Evolutionary conservation across 1,284 basidiomycete genomes (phyloP).

Genomic region (Bjerkandera adusta): DNA sequence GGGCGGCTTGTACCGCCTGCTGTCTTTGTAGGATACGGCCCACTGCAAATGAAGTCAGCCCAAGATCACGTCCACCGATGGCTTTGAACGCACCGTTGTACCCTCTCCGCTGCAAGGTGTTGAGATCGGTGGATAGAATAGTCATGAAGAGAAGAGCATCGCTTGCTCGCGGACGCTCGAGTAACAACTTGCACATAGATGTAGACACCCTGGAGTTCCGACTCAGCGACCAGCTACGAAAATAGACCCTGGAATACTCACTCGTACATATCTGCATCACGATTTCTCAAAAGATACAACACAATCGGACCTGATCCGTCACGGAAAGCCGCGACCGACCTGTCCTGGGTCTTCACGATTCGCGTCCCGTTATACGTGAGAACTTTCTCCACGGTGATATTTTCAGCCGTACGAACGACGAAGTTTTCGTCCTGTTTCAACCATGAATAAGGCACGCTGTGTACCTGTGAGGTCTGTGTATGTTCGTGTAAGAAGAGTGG

Average conservation of each 20-base stretch:
- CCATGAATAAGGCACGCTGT: constrained; percentile 74
- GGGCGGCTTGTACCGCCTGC: constrained; percentile 62
- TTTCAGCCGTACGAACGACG: constrained; percentile 65
- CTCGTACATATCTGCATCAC: constrained; percentile 92
- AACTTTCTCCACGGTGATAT: constrained; percentile 59
- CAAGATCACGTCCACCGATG: constrained; percentile 1
- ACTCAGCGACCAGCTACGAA: constrained; percentile 2
- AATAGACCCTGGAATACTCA: constrained; percentile 39
- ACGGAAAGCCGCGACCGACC: constrained; percentile 73
- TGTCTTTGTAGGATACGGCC: constrained; percentile 91
- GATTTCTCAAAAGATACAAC: constrained; percentile 74
- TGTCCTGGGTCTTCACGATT: constrained; percentile 56
- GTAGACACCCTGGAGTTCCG: constrained; percentile 64
- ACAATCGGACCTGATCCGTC: constrained; percentile 61
- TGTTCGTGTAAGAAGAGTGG: constrained; percentile 93
- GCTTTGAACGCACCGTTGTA: constrained; percentile 62
- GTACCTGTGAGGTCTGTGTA: constrained; percentile 66
- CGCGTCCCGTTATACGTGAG: constrained; percentile 50
- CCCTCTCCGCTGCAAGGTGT: constrained; percentile 81
- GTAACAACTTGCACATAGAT: constrained; percentile 74
- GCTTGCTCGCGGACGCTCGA: constrained; percentile 74
- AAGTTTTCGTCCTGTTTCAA: constrained; percentile 72
- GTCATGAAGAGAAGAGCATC: constrained; percentile 90
- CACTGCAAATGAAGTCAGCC: constrained; percentile 43
- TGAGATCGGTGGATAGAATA: constrained; percentile 87